Conservation (phyloP, 2,329 filamentous ascomycete genomes). For the Bipolaris bicolor region DNA sequence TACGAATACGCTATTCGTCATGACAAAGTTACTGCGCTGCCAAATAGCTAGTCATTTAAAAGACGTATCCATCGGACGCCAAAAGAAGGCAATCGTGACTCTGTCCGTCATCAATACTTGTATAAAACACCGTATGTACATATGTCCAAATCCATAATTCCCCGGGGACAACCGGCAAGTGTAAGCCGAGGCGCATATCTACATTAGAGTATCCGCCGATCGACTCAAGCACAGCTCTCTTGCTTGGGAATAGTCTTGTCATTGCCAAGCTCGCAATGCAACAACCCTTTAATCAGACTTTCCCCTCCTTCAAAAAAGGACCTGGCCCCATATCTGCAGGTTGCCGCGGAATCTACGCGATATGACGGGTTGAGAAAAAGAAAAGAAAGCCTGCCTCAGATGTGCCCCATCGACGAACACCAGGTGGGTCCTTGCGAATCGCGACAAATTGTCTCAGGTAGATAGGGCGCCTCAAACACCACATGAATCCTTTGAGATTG, state of each 20-base stretch:
- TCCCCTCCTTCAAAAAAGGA: background rate
- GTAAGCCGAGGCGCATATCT: background rate
- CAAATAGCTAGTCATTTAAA: background rate
- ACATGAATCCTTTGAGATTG: background rate
- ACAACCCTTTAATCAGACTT: background rate
- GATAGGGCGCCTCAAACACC: background rate
- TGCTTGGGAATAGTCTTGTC: background rate
- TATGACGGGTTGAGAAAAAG: background rate
- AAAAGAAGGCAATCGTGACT: background rate
- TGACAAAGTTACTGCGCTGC: background rate
- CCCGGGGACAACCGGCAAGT: conserved; percentile 1
- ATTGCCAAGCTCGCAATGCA: background rate
- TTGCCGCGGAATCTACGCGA: background rate
- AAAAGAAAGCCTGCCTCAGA: background rate
- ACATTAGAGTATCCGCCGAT: background rate
- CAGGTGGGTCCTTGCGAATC: no score
- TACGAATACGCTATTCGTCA: background rate
- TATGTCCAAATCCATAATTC: background rate
- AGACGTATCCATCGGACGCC: background rate
- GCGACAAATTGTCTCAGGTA: background rate
- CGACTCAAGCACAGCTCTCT: background rate
- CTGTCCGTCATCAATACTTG: background rate
- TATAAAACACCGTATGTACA: background rate
- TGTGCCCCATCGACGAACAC: background rate
- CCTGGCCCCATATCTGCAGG: background rate